These are phyloP conservation scores for Komagataea norvegica DNA, from an alignment of 1,139 yeast species.

Conservation along the genomic window DNA sequence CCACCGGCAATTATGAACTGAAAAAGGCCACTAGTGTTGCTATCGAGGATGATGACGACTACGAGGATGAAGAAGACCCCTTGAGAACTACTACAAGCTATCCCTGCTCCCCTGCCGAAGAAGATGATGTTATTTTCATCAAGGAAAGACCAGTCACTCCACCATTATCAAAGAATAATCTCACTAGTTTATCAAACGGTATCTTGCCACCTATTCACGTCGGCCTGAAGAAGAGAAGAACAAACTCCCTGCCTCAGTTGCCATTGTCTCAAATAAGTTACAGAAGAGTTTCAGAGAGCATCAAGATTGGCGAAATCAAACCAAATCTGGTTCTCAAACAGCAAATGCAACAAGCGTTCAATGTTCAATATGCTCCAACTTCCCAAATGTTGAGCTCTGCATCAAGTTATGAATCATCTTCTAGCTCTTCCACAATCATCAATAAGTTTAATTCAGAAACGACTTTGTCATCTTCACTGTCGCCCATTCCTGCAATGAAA, in stretches of 20 bases:
- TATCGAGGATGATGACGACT: slow-evolving; percentile 10
- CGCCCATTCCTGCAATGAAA: slow-evolving; percentile 16
- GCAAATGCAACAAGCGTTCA: slow-evolving; percentile 6
- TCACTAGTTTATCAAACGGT: neutral
- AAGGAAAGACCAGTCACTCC: slow-evolving; percentile 7
- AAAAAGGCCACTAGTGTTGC: slow-evolving; percentile 4
- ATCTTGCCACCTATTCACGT: slow-evolving; percentile 14
- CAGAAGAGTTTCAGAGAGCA: slow-evolving; percentile 27
- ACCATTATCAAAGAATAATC: too few relatives aligned
- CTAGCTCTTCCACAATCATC: slow-evolving; percentile 20
- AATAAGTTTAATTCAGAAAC: slow-evolving; percentile 3
- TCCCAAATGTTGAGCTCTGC: slow-evolving; percentile 5
- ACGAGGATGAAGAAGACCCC: slow-evolving; percentile 11
- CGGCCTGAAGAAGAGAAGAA: slow-evolving; percentile 47
- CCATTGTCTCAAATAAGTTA: slow-evolving; percentile 43
- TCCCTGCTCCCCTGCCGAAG: slow-evolving; percentile 1
- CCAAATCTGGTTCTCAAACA: slow-evolving; percentile 29
- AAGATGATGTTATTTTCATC: slow-evolving; percentile 8
- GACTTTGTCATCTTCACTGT: slow-evolving; percentile 18
- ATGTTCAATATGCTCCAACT: slow-evolving; percentile 9
- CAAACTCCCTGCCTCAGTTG: slow-evolving; percentile 67
- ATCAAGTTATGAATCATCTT: slow-evolving; percentile 12
- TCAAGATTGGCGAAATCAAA: slow-evolving; percentile 36
- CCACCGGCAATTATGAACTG: slow-evolving; percentile 10
- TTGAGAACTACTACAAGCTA: neutral